Conservation (phyloP, 495 filamentous ascomycete genomes). For the Annulohypoxylon maeteangense region DNA sequence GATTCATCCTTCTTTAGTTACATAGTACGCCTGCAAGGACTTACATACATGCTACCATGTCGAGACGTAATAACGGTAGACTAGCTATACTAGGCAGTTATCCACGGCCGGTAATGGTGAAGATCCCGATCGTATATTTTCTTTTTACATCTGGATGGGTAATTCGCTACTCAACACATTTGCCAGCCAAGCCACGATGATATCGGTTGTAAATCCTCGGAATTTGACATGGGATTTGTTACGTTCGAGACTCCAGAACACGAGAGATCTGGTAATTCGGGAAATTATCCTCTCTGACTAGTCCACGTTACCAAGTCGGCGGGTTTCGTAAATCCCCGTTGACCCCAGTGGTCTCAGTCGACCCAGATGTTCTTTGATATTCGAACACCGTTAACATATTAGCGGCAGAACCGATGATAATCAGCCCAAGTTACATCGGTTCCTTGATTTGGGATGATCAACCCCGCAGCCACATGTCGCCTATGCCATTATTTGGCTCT, state of each 20-base stretch:
- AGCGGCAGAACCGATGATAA: constrained; percentile 3
- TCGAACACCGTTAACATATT: background rate
- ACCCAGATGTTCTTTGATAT: background rate
- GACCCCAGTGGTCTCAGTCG: background rate
- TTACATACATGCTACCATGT: constrained; percentile 8
- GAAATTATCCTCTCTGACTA: constrained; percentile 10
- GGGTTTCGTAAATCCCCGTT: constrained; percentile 12
- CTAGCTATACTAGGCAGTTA: constrained; percentile 6
- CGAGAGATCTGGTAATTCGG: constrained; percentile 8
- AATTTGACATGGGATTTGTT: background rate
- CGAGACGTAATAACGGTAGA: constrained; percentile 3
- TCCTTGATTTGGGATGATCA: background rate
- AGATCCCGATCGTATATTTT: background rate
- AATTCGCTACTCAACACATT: background rate
- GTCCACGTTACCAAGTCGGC: constrained; percentile 4
- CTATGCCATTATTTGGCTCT: background rate
- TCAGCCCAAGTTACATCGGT: background rate
- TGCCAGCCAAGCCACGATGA: background rate
- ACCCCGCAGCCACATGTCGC: constrained; percentile 11
- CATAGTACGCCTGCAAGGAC: background rate
- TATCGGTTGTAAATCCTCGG: background rate
- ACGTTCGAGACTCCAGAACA: background rate
- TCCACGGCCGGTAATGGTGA: background rate
- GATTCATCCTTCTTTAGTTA: constrained; percentile 9
- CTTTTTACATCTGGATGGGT: background rate